Percentiles rank a stretch among this genome's conserved stretches.
These are phyloP conservation scores for Trametes polyzona DNA, from an alignment of 1,284 basidiomycete genomes.

Conservation along the genomic window DNA sequence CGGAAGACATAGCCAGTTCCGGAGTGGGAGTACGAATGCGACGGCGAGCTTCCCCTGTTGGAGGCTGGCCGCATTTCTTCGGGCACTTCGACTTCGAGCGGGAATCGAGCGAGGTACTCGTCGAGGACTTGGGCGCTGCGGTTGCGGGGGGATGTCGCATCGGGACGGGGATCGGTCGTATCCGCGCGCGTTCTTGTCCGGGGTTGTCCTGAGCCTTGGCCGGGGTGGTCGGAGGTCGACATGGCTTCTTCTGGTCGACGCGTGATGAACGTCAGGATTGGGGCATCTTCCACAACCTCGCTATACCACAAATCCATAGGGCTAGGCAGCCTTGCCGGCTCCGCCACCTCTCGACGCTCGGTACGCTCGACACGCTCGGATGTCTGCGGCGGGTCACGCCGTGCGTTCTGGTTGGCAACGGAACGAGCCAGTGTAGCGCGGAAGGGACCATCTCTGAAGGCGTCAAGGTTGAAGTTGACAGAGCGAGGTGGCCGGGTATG, in stretches of 20 bases:
- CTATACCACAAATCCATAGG: no score
- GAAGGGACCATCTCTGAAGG: conserved; percentile 29
- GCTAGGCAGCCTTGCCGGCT: neutral
- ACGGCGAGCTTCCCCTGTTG: neutral
- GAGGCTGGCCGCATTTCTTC: neutral
- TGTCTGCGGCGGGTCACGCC: neutral
- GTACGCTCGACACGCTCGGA: neutral
- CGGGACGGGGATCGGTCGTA: no score
- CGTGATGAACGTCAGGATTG: no score
- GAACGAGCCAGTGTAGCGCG: conserved; percentile 28
- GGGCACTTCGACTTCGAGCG: neutral
- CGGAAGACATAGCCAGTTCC: neutral
- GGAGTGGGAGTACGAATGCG: neutral
- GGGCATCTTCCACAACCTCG: no score
- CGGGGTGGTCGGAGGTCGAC: no score
- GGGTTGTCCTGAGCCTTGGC: no score
- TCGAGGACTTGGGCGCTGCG: no score
- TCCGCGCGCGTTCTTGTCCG: no score
- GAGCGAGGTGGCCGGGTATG: neutral
- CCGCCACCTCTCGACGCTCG: neutral
- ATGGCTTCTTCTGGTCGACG: no score
- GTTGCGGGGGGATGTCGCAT: no score
- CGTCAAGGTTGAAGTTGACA: conserved; percentile 18
- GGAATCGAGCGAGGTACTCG: neutral
- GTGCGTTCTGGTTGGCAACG: conserved; percentile 14